Conservation (phyloP, 1,139 yeast genomes). For the Nematodospora anomalae region DNA sequence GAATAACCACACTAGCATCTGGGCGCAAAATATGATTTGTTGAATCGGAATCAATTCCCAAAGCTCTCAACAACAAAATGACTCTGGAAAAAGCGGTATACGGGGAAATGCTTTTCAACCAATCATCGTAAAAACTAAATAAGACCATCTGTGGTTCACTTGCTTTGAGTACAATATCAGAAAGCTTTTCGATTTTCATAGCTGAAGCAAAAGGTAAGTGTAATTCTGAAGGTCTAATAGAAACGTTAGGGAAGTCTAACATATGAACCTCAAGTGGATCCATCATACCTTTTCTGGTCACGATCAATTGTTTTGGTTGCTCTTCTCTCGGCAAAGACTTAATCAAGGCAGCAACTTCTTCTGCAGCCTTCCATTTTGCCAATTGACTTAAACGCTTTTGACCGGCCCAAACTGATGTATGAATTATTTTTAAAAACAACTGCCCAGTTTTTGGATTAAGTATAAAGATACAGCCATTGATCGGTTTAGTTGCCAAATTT, state of each 20-base stretch:
- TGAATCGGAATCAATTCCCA: constrained; percentile 74
- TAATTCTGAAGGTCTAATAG: constrained; percentile 86
- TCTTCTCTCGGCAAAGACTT: constrained; percentile 90
- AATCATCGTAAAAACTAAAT: constrained; percentile 90
- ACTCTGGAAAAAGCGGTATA: constrained; percentile 93
- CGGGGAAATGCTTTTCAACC: constrained; percentile 81
- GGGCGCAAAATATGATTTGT: constrained; percentile 78
- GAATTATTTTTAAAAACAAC: constrained; percentile 82
- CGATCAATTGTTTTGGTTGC: constrained; percentile 90
- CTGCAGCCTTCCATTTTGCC: constrained; percentile 98
- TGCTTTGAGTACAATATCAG: constrained; percentile 79
- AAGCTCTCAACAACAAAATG: constrained; percentile 73
- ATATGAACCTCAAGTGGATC: constrained; percentile 97
- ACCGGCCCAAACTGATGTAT: constrained; percentile 96
- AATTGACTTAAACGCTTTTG: constrained; percentile 91
- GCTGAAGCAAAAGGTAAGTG: constrained; percentile 89
- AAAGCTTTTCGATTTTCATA: constrained; percentile 75
- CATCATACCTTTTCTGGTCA: constrained; percentile 84
- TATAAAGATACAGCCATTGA: constrained; percentile 90
- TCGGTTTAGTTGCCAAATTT: constrained; percentile 86
- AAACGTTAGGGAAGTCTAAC: constrained; percentile 92
- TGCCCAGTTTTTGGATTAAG: constrained; percentile 91
- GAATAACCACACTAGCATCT: constrained; percentile 65
- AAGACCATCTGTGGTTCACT: constrained; percentile 92
- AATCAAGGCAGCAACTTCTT: constrained; percentile 89